Conservation (phyloP, 2,329 filamentous ascomycete genomes). For the Capronia americana region DNA sequence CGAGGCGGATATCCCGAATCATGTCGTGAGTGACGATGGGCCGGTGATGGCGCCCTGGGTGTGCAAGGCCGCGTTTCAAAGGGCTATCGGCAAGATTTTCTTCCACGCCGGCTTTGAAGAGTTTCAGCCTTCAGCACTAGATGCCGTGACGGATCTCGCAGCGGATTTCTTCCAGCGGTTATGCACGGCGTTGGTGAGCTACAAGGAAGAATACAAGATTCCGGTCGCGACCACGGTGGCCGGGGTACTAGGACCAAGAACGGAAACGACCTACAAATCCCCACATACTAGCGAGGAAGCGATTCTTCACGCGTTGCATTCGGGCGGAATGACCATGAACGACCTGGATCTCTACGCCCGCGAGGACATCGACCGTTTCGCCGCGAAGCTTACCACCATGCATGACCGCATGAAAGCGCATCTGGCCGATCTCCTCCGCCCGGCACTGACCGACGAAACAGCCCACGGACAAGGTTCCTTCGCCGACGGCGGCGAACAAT, state of each 20-base stretch:
- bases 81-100: slow-evolving; percentile 91
- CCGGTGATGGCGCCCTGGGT: slow-evolving; percentile 84
- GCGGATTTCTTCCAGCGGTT: slow-evolving; percentile 89
- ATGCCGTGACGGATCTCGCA: slow-evolving; percentile 86
- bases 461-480: slow-evolving; percentile 88
- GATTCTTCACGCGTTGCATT: slow-evolving; percentile 81
- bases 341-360: slow-evolving; percentile 84
- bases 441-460: slow-evolving; percentile 80
- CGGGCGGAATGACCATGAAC: slow-evolving; percentile 83
- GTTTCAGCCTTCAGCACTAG: slow-evolving; percentile 90
- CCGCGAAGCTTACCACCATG: slow-evolving; percentile 77
- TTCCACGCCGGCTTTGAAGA: slow-evolving; percentile 98
- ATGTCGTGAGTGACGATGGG: slow-evolving; percentile 86
- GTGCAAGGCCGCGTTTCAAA: slow-evolving; percentile 82
- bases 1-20: slow-evolving; percentile 84
- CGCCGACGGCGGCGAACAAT: slow-evolving; percentile 96
- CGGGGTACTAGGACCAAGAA: slow-evolving; percentile 11
- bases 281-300: slow-evolving; percentile 85
- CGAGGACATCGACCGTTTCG: slow-evolving; percentile 89
- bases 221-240: slow-evolving; percentile 51
- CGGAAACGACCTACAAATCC: slow-evolving; percentile 60
- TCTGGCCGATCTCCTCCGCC: slow-evolving; percentile 89
- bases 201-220: slow-evolving; percentile 81
- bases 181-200: slow-evolving; percentile 77
- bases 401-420: slow-evolving; percentile 96